Evolutionary conservation across 2,329 filamentous ascomycete genomes (phyloP), one percentile per base, ranked within the genome.

Genomic region (Paecilomyces niveus): DNA sequence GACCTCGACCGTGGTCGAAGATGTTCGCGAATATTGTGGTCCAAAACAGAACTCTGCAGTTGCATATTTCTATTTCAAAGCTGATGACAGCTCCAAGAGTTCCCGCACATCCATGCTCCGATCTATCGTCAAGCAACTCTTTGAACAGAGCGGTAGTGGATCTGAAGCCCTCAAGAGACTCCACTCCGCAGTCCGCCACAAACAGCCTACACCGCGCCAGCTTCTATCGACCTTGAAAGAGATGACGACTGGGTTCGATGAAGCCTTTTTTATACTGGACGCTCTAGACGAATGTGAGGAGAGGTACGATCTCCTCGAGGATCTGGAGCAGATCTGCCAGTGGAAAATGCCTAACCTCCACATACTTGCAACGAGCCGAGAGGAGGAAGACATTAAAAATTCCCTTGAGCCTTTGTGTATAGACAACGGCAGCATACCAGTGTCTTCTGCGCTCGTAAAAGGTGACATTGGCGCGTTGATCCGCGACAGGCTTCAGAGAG

Each of bases 61-160:
- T 24, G 49, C 54, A 24, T 60, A 60, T 59, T 78, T 78, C 62
- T 78, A 72, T 63, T 78, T 78, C 54, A 69, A 72, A 2, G 77
- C 76, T 60, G 72, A 70, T 51, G 73, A 76, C 50, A 29, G 61
- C 1, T 52, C 39, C 9, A 77, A 77, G 49, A 70, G 24, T 18
- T 32, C 53, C 3, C 54, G 22, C 1, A 31, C 45, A 13, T 56
- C 56, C 3, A 56, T 60, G 58, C 45, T 59, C 6, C 58, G 56
- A 5, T 54, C 58, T 32, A 39, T 60, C 4, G 13, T 60, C 1
- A 58, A 56, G 35, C 58, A 58, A 21, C 18, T 60, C 4, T 61
- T 50, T 59, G 1, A 64, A 70, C 3, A 59, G 51, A 21, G 57
- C 18, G 9, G 57, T 71, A 9, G 56, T 62, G 21, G 58, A 62